Evolutionary conservation across 371 early-diverging fungal genomes (phyloP), one percentile per base, ranked within the genome.

Genomic region (Rhizopus stolonifer): DNA sequence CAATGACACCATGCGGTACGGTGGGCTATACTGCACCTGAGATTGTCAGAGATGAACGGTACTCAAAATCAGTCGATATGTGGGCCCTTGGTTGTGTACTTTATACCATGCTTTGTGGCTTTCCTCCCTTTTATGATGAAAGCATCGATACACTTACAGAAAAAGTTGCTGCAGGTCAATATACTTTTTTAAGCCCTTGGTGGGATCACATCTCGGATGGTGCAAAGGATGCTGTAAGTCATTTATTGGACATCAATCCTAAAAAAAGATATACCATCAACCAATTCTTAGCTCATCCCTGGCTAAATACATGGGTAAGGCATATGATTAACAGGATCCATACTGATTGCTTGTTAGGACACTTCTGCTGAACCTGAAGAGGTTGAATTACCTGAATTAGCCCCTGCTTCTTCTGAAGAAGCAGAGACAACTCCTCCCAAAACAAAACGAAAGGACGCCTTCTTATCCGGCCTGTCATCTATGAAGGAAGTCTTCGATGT

Each of bases 31-130:
- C 96, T 4, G 95, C 95, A 4, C 95, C 95, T 15, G 95, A 94
- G 65, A 91, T 93, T 31, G 84, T 94, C 36, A 81, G 81, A 36
- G 89, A 90, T 62, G 84, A 90, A 59, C 72, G 84, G 6, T 91
- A 92, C 63, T 86, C 86, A 44, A 89, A 87, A 67, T 81, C 86
- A 14, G 94, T 94, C 9, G 95, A 95, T 66, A 87, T 93, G 85
- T 95, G 96, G 96, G 91, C 94, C 14, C 79, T 94, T 40, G 96
- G 96, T 31, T 94, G 93, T 64, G 91, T 95, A 40, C 79, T 94
- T 4, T 95, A 94, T 56, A 91, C 92, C 1, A 66, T 94, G 64
- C 74, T 94, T 11, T 90, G 91, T 53, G 96, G 94, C 0, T 92
- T 89, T 64, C 94, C 93, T 44, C 94, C 96, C 8, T 94, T 94